Conservation (phyloP, 108 stramenopile species). For the Schizochytrium sp. region DNA sequence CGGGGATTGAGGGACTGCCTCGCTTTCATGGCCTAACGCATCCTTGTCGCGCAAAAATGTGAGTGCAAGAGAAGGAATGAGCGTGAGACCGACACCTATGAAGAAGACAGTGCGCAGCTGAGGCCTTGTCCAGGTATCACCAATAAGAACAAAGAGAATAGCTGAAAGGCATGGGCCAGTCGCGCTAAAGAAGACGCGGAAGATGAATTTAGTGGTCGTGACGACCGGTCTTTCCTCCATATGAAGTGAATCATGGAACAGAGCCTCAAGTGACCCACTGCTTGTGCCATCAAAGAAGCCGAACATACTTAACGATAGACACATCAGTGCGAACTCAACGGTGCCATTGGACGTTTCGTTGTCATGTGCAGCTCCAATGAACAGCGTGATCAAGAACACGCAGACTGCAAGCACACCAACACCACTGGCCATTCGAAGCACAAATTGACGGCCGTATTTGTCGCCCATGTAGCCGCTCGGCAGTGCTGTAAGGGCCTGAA, state of each 20-base stretch:
- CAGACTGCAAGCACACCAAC: constrained; percentile 24
- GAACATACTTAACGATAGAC: constrained; percentile 13
- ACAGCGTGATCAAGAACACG: constrained; percentile 33
- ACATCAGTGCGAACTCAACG: constrained; percentile 19
- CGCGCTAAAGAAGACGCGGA: constrained; percentile 9
- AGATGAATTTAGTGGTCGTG: constrained; percentile 21
- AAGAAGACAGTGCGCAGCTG: constrained; percentile 74
- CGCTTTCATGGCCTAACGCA: constrained; percentile 70
- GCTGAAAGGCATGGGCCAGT: constrained; percentile 78
- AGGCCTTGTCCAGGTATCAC: constrained; percentile 78
- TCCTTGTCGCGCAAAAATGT: constrained; percentile 81
- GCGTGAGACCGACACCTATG: constrained; percentile 76
- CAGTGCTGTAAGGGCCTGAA: constrained; percentile 23
- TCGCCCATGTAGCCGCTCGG: constrained; percentile 49
- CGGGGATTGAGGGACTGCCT: not conserved
- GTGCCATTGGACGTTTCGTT: not conserved
- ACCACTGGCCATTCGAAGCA: constrained; percentile 1
- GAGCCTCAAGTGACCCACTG: constrained; percentile 23
- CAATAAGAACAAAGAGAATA: constrained; percentile 72
- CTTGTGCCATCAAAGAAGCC: constrained; percentile 45
- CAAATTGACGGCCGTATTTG: constrained; percentile 20
- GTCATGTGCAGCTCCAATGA: not conserved
- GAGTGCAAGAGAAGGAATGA: constrained; percentile 73
- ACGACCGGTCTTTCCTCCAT: constrained; percentile 12
- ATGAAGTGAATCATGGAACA: constrained; percentile 38